These are phyloP conservation scores for Lipomyces sp. DNA, from an alignment of 805 yeast genomes.

Conservation along the genomic window DNA sequence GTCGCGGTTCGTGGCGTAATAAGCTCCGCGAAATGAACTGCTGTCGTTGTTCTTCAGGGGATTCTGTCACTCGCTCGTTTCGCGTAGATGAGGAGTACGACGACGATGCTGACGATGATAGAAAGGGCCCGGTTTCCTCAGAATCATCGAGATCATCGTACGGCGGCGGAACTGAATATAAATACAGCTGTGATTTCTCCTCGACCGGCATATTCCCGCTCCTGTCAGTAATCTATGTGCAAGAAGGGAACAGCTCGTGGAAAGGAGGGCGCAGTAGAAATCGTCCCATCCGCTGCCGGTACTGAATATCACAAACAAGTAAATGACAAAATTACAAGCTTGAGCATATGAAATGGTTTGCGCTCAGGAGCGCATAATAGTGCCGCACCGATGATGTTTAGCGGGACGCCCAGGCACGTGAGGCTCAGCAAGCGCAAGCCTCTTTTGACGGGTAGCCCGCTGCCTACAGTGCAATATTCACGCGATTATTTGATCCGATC, in stretches of 20 bases:
- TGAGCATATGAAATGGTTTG: neutral
- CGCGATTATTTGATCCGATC: too few species aligned
- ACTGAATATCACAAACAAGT: neutral
- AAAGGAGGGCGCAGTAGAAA: neutral
- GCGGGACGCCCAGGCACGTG: too few species aligned
- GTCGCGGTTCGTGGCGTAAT: slow-evolving; percentile 20
- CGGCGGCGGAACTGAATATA: slow-evolving; percentile 38
- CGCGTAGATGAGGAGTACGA: slow-evolving; percentile 3
- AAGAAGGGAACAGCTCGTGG: neutral
- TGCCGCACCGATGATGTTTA: too few species aligned
- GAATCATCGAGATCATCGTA: slow-evolving; percentile 31
- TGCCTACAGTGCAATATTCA: too few species aligned
- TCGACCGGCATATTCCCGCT: slow-evolving; percentile 23
- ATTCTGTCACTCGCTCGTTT: slow-evolving; percentile 12
- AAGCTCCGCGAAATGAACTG: slow-evolving; percentile 26
- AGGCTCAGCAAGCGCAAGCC: too few species aligned
- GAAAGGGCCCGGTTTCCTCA: slow-evolving; percentile 13
- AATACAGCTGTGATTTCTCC: slow-evolving; percentile 30
- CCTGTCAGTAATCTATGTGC: neutral
- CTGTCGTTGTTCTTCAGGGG: slow-evolving; percentile 32
- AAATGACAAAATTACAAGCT: neutral
- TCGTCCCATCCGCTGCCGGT: neutral
- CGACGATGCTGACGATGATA: slow-evolving; percentile 20
- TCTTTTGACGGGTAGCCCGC: too few species aligned
- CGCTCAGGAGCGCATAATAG: too few species aligned